A percentile compares a stretch with the other conserved stretches of the same genome.
phyloP scores from a whole-genome alignment of 1,284 basidiomycete species.

The Amylostereum areolatum region DNA sequence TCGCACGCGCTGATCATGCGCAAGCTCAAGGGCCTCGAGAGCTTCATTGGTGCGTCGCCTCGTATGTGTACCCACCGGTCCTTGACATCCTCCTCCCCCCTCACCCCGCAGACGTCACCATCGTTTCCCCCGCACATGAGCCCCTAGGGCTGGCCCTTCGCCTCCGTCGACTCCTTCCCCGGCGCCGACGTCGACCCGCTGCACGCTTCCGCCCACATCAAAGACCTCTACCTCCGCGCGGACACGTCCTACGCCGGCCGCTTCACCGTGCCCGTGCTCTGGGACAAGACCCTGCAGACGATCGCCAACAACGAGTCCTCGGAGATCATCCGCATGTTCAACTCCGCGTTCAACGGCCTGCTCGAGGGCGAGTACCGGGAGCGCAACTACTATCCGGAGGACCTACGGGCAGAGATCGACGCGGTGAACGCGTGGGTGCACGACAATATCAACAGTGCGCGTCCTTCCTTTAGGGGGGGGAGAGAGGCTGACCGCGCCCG shows the following conservation, averaged over 20 bases:
- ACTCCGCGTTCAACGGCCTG: slow-evolving; percentile 74
- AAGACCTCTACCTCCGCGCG: slow-evolving; percentile 81
- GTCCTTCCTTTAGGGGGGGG: background rate
- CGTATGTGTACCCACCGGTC: slow-evolving; percentile 5
- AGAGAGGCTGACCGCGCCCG: background rate
- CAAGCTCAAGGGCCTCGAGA: slow-evolving; percentile 88
- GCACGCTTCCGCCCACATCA: slow-evolving; percentile 66
- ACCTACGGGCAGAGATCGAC: slow-evolving; percentile 76
- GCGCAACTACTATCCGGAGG: slow-evolving; percentile 76
- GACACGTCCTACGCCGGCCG: slow-evolving; percentile 67
- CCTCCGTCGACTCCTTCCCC: slow-evolving; percentile 61
- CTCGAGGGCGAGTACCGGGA: slow-evolving; percentile 58
- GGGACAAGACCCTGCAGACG: slow-evolving; percentile 87
- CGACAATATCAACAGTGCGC: slow-evolving; percentile 72
- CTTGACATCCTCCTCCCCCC: background rate
- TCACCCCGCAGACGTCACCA: slow-evolving; percentile 53
- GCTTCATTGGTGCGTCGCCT: slow-evolving; percentile 66
- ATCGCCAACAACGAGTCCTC: slow-evolving; percentile 96
- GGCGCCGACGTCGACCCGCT: slow-evolving; percentile 70
- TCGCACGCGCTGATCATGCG: slow-evolving; percentile 86
- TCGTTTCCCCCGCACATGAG: slow-evolving; percentile 89
- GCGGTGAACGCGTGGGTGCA: slow-evolving; percentile 87
- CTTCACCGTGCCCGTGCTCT: slow-evolving; percentile 90
- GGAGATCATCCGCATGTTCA: slow-evolving; percentile 92
- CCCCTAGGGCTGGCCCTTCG: slow-evolving; percentile 84